Base-by-base conservation (phyloP, 2,329 filamentous ascomycete species). In the Penicillium rolfsii region DNA sequence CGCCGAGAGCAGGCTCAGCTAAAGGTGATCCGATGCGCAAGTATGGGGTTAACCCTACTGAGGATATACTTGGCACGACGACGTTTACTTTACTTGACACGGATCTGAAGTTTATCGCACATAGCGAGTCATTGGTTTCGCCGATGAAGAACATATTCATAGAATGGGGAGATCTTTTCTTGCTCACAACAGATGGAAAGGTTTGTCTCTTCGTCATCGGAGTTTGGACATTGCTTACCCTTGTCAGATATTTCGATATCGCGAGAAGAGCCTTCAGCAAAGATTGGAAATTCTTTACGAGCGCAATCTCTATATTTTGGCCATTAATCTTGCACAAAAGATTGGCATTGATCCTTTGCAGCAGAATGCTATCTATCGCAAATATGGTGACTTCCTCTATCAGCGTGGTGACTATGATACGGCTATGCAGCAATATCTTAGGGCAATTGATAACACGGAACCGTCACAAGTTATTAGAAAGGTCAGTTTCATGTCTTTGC, bases 371-470 rank as follows among this genome's bases (percentile, higher is more conserved):
- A 99, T 99, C 60, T 96, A 94, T 72, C 88, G 94, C 60, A 93
- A 89, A 73, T 98, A 97, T 75, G 95, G 94, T 12, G 95, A 99
- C 74, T 91, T 94, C 71, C 79, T 98, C 3, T 98, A 99, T 71
- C 91, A 96, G 66, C 97, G 96, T 71, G 92, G 91, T 4, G 93
- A 97, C 72, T 99, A 94, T 72, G 95, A 99, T 72, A 95, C 91
- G 6, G 93, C 96, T n/a, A 99, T 99, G 96, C 90, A 96, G 70
- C 95, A 98, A 75, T 99, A 99, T 73, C 87, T 99, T 64, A 90
- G 92, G 68, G 94, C 96, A 0, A 97, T 99, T 61, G 93, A 97
- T 73, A 95, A 91, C 61, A 98, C 94, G 0, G 94, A 98, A 71
- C 94, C 94, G 6, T 97, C 94, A 1, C 94, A 97, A 72, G 92